Percentiles rank a stretch among this genome's conserved stretches.
phyloP scores from a whole-genome alignment of 306 rosid genomes.

The Abrus pulchellus region DNA sequence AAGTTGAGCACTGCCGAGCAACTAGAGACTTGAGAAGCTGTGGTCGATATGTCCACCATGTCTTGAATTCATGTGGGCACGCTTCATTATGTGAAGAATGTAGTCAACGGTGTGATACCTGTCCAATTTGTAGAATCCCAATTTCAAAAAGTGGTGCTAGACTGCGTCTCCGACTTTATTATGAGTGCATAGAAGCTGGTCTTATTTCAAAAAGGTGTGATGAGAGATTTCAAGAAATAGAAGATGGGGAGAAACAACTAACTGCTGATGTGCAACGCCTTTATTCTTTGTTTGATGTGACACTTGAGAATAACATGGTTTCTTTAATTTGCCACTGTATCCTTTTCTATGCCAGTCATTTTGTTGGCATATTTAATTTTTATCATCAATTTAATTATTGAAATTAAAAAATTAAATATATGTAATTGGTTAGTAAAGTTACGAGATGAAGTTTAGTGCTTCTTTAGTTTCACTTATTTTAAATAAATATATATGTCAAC shows the following conservation, averaged over 20 bases:
- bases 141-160: conserved; percentile 67
- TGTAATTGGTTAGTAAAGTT: conserved; percentile 16
- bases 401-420: neutral
- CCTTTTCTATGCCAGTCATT: conserved; percentile 55
- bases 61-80: conserved; percentile 86
- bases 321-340: conserved; percentile 96
- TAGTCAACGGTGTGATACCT: conserved; percentile 85
- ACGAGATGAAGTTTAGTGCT: neutral
- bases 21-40: conserved; percentile 98
- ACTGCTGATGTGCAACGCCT: conserved; percentile 86
- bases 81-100: conserved; percentile 97
- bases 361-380: conserved; percentile 10
- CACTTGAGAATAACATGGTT: conserved; percentile 93
- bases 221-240: conserved; percentile 81
- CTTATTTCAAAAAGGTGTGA: conserved; percentile 84
- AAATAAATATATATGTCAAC: too few relatives aligned
- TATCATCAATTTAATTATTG: neutral
- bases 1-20: conserved; percentile 94
- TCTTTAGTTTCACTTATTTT: too few relatives aligned
- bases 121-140: conserved; percentile 90
- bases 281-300: conserved; percentile 89
- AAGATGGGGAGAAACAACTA: conserved; percentile 75
- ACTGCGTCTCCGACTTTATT: conserved; percentile 78
- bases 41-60: conserved; percentile 81
- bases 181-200: conserved; percentile 85